Base-by-base conservation (phyloP, 345 rosid species). In the Clarkia xantiana region DNA sequence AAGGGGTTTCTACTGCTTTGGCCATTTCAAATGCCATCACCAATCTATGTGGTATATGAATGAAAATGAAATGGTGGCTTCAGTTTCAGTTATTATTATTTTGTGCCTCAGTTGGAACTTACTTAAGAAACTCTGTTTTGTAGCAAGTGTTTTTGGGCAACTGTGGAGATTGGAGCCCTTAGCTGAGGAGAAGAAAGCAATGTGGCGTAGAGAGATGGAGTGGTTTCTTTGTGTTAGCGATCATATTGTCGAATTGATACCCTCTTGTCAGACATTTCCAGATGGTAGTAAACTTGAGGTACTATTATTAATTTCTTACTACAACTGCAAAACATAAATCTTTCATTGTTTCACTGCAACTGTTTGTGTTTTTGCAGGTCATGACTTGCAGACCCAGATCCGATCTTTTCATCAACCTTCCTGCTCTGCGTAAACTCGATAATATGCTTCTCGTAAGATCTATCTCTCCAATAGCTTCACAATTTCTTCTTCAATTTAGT, bases 181-280 rank as follows among this genome's bases (percentile, higher is more conserved):
- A 52, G 40, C 82, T 18, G 43, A 49, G 7, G 95, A 84, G 56
- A 86, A 82, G 77, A 87, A 74, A 57, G 67, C 79, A 0, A 82
- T 91, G 95, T 91, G 99, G 99, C 55, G 73, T 62, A 84, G 99
- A 50, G 99, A 91, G 64, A 84, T 84, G 86, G 96, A 84, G 51
- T 87, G 85, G 77, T 75, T 75, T 63, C 79, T 84, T 46, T 70
- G 80, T 47, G 96, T 86, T 25, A 75, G 93, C 49, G 93, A 86
- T 63, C 93, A 91, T 60, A 81, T 91, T 14, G 96, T 91, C 40
- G 98, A 91, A 54, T 66, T 91, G 66, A 80, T 75, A 19, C 98
- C 97, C 14, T 81, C 94, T 17, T 86, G 86, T 56, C 96, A 91
- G 68, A 84, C 91, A 18, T 81, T 79, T 55, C 83, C 93, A 0